Percentiles rank a stretch among this genome's conserved stretches.
phyloP scores from a whole-genome alignment of 1,139 yeast species.

The Ashbya aceris region DNA sequence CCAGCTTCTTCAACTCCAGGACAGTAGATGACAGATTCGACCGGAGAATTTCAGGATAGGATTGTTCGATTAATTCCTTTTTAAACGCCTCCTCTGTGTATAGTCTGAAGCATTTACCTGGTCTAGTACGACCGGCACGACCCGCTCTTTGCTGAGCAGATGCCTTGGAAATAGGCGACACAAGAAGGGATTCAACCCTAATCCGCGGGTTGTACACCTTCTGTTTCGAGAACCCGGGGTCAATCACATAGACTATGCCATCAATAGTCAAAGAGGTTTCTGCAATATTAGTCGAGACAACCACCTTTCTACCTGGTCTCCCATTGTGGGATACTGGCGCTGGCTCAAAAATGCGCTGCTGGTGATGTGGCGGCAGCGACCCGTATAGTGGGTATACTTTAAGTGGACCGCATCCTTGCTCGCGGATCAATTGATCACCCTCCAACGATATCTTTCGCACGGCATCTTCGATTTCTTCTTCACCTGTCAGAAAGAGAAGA shows the following conservation, averaged over 20 bases:
- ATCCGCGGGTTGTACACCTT: constrained; percentile 95
- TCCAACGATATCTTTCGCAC: constrained; percentile 81
- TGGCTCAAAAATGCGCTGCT: constrained; percentile 83
- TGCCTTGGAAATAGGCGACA: constrained; percentile 94
- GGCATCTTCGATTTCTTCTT: constrained; percentile 97
- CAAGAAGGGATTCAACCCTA: constrained; percentile 87
- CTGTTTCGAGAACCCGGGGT: constrained; percentile 95
- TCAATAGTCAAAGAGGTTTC: constrained; percentile 97
- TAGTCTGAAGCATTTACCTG: constrained; percentile 93
- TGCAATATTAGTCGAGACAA: constrained; percentile 92
- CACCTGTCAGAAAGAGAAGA: constrained; percentile 85
- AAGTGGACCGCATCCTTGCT: constrained; percentile 82
- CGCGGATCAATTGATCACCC: constrained; percentile 79
- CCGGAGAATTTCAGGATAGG: constrained; percentile 90
- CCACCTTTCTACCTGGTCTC: constrained; percentile 86
- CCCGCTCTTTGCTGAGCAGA: constrained; percentile 98
- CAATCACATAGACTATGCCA: constrained; percentile 94
- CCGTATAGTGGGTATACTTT: constrained; percentile 90
- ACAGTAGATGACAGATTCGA: constrained; percentile 89
- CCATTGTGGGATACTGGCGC: constrained; percentile 64
- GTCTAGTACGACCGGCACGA: constrained; percentile 99
- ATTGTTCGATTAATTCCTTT: constrained; percentile 87
- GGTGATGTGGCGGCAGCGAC: constrained; percentile 91
- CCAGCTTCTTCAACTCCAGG: constrained; percentile 82
- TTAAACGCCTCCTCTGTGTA: constrained; percentile 96